Evolutionary conservation across 805 yeast genomes (phyloP).

Genomic region (Candida ipomoeae): DNA sequence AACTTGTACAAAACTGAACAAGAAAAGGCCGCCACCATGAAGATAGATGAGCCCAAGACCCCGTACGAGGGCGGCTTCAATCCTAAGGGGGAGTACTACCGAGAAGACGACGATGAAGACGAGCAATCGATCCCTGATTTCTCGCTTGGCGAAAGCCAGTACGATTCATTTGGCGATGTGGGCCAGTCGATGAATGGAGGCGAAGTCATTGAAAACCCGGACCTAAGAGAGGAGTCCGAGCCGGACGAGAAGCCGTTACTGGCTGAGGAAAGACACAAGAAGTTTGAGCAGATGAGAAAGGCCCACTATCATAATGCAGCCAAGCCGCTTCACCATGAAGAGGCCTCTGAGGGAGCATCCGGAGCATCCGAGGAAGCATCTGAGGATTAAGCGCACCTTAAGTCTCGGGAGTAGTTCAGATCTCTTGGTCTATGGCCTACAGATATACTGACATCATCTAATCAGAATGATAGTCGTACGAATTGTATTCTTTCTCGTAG

Average conservation of each 20-base stretch:
- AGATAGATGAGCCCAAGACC: slow-evolving; percentile 92
- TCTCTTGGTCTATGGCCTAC: too few species aligned
- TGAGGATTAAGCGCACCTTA: too few species aligned
- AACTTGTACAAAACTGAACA: slow-evolving; percentile 71
- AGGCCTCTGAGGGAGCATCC: not conserved
- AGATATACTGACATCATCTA: too few species aligned
- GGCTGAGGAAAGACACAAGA: slow-evolving; percentile 58
- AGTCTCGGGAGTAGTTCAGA: too few species aligned
- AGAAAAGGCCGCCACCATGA: slow-evolving; percentile 69
- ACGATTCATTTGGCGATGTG: slow-evolving; percentile 27
- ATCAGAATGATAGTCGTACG: too few species aligned
- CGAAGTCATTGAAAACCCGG: slow-evolving; percentile 27
- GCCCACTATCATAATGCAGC: slow-evolving; percentile 68
- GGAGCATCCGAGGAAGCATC: not conserved
- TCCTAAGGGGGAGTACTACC: slow-evolving; percentile 76
- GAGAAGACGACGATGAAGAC: slow-evolving; percentile 60
- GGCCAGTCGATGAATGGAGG: slow-evolving; percentile 37
- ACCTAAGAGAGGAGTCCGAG: slow-evolving; percentile 27
- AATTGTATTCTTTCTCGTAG: not conserved
- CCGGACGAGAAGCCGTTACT: slow-evolving; percentile 35
- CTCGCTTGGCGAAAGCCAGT: slow-evolving; percentile 55
- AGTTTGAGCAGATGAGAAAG: slow-evolving; percentile 76
- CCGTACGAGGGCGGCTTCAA: slow-evolving; percentile 90
- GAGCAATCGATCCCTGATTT: slow-evolving; percentile 46
- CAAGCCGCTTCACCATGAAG: slow-evolving; percentile 39